Base-by-base conservation (phyloP, 2,329 filamentous ascomycete genomes). In the Phyllosticta paracitricarpa region DNA sequence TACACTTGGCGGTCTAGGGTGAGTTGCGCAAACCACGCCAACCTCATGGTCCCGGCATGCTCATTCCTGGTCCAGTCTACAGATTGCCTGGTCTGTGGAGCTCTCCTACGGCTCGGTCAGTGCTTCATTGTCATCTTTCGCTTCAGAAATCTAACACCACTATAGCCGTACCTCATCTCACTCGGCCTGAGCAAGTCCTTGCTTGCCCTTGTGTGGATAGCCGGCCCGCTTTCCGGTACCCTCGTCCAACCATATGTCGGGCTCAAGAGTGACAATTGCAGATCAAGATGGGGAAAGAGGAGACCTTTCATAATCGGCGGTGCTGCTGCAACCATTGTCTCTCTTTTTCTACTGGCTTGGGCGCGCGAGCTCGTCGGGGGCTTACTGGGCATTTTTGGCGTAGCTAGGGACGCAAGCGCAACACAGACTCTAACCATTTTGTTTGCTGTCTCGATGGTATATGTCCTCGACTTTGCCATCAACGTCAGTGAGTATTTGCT, bases 1-100 rank as follows among this genome's bases (percentile, higher is more conserved):
- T 73, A 96, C 93, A 6, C 80, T 97, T 64, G 86, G 89, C 70
- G 89, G 96, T 66, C 90, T 90, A 63, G 93, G 84, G 78, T 81
- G 68, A 71, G 77, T 73, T 40, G 26, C 51, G 25, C 28, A 35
- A 3, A 24, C 51, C n/a, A 14, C 19, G 12, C 35, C 30, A 24
- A 28, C 14, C 53, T 25, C 54, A 56, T 35, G 17, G 30, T 3
- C 9, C 33, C 35, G 33, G 25, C 6, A 52, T 56, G 54, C 58
- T 61, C 14, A 56, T 3, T 48, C 22, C 12, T 19, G n/a, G 51
- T 60, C n/a, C 65, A 82, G 90, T 25, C 79, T 97, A 64, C 93
- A 97, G 76, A 89, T 97, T 67, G 91, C 93, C 28, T 97, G 93
- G 93, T 92, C 92, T 1, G 91, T 96, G 52, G 93, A 97, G 74